phyloP scores from a whole-genome alignment of 2,329 filamentous ascomycete species.

The Xylariaceae sp. region DNA sequence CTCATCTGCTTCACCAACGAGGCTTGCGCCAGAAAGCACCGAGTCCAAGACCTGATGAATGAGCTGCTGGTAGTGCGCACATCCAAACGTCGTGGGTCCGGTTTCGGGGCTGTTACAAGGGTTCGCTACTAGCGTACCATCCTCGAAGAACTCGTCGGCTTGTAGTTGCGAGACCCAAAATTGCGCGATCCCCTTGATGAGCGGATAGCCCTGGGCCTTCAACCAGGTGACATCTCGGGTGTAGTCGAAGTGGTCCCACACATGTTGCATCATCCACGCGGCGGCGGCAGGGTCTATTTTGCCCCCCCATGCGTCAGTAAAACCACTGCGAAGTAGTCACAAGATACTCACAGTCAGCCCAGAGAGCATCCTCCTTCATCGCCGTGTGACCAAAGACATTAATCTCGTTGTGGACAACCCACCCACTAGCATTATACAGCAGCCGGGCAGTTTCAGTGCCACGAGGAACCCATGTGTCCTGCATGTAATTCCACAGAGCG shows the following conservation, averaged over 20 bases:
- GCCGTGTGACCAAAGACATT: slow-evolving; percentile 58
- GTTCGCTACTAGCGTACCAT: slow-evolving; percentile 53
- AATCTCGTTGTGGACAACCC: slow-evolving; percentile 56
- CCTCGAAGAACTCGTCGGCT: slow-evolving; percentile 46
- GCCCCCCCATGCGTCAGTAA: neutral
- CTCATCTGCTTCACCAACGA: slow-evolving; percentile 25
- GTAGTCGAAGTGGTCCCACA: slow-evolving; percentile 57
- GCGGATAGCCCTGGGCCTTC: slow-evolving; percentile 46
- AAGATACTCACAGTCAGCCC: slow-evolving; percentile 28
- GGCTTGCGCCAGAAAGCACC: slow-evolving; percentile 29
- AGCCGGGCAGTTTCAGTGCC: slow-evolving; percentile 51
- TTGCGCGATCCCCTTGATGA: slow-evolving; percentile 51
- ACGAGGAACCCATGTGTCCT: slow-evolving; percentile 51
- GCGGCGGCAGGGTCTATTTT: slow-evolving; percentile 40
- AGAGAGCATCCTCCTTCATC: slow-evolving; percentile 30
- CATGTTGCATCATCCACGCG: slow-evolving; percentile 60
- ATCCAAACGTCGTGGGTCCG: slow-evolving; percentile 52
- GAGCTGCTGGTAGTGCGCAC: slow-evolving; percentile 53
- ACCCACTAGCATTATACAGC: slow-evolving; percentile 54
- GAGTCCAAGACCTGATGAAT: slow-evolving; percentile 43
- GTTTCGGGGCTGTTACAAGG: slow-evolving; percentile 60
- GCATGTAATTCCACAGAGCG: slow-evolving; percentile 52
- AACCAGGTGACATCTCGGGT: slow-evolving; percentile 47
- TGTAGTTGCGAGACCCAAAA: slow-evolving; percentile 57
- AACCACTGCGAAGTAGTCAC: neutral